Evolutionary conservation across 306 rosid species (phyloP).

Genomic region (Cucumis hystrix): DNA sequence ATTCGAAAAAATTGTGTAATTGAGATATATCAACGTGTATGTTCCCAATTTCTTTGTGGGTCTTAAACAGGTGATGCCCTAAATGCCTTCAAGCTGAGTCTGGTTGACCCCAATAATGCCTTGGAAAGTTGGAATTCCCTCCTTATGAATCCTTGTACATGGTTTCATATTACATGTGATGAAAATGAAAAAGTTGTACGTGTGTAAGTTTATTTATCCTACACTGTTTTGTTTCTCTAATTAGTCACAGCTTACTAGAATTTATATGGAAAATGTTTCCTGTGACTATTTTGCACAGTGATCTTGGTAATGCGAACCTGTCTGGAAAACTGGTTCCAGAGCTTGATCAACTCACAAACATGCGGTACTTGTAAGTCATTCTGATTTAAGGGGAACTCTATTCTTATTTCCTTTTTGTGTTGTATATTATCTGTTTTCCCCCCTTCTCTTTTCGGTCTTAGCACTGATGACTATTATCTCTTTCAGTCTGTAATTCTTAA

Average conservation of each 20-base stretch:
- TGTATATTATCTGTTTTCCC: not conserved
- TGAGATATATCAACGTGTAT: not conserved
- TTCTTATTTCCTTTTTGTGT: not conserved
- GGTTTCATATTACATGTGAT: slow-evolving; percentile 99
- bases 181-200: slow-evolving; percentile 81
- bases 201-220: slow-evolving; percentile 45
- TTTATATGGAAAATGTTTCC: not conserved
- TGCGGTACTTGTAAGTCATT: slow-evolving; percentile 1
- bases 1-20: not conserved
- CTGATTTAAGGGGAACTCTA: not conserved
- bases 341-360: not conserved
- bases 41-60: not conserved
- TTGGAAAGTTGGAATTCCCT: slow-evolving; percentile 96
- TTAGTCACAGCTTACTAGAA: not conserved
- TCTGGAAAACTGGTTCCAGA: slow-evolving; percentile 2
- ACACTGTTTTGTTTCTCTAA: not conserved
- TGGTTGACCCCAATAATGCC: slow-evolving; percentile 79
- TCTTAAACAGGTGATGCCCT: slow-evolving; percentile 65
- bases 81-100: slow-evolving; percentile 64
- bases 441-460: not conserved
- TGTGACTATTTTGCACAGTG: not conserved
- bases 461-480: not conserved
- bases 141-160: slow-evolving; percentile 89
- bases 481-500: not conserved
- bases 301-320: not conserved